phyloP scores from a whole-genome alignment of 331 rosid genomes.

The Rhamnella rubrinervis region DNA sequence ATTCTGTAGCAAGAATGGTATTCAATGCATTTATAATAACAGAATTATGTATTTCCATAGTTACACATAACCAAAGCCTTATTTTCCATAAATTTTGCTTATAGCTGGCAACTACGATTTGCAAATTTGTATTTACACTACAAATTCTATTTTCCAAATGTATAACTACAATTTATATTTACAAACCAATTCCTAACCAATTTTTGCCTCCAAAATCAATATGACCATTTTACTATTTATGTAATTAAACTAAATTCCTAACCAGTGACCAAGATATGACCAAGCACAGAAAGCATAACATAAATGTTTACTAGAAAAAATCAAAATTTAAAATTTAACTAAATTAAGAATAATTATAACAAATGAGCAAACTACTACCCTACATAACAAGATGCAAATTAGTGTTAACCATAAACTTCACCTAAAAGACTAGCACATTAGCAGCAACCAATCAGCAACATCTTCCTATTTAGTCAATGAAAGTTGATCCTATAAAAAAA shows the following conservation, averaged over 20 bases:
- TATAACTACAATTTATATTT: no score
- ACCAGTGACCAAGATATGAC: not conserved
- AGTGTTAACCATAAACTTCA: no score
- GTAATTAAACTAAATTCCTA: not conserved
- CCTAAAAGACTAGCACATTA: no score
- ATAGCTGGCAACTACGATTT: slow-evolving; percentile 10
- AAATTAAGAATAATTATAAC: not conserved
- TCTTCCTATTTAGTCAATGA: no score
- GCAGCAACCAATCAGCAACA: no score
- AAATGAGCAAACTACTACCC: no score
- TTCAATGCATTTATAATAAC: not conserved
- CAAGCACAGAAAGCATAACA: not conserved
- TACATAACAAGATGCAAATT: no score
- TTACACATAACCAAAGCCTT: no score
- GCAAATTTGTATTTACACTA: not conserved
- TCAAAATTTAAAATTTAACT: not conserved
- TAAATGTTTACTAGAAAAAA: not conserved
- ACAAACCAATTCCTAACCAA: no score
- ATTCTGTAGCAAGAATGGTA: slow-evolving; percentile 41
- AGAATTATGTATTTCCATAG: not conserved
- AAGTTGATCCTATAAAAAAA: no score
- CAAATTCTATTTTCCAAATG: not conserved
- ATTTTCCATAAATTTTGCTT: slow-evolving; percentile 36
- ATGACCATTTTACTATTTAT: not conserved
- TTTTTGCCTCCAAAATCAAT: not conserved